Conservation (phyloP, 495 filamentous ascomycete genomes). For the Penicillium turbatum region DNA sequence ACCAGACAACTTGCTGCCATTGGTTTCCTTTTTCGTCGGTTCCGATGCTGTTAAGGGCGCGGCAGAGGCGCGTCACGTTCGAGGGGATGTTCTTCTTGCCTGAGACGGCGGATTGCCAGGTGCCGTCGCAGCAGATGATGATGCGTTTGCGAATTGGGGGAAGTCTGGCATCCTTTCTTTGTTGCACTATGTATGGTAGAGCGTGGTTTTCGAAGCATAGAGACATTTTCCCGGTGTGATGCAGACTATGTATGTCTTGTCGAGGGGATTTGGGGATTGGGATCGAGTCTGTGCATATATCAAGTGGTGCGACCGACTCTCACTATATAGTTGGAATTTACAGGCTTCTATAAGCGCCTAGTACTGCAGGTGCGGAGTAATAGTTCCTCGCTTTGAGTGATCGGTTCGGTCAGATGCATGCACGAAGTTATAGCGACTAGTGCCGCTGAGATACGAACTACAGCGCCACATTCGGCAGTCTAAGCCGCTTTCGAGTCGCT, state of each 20-base stretch:
- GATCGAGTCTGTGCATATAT: too few species aligned
- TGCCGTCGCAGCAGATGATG: slow-evolving; percentile 30
- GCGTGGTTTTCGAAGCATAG: not conserved
- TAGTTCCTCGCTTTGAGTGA: not conserved
- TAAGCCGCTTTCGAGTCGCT: not conserved
- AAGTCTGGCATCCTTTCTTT: not conserved
- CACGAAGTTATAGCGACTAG: not conserved
- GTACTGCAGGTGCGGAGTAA: too few species aligned
- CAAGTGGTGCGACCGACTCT: not conserved
- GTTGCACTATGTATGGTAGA: not conserved
- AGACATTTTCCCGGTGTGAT: not conserved
- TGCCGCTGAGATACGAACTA: not conserved
- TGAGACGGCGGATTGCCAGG: slow-evolving; percentile 24
- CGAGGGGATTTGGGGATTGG: not conserved
- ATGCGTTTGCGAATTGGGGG: slow-evolving; percentile 16
- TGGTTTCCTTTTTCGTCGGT: slow-evolving; percentile 13
- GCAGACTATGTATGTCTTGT: not conserved
- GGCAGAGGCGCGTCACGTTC: slow-evolving; percentile 25
- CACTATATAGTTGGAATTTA: not conserved
- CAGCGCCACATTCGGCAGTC: not conserved
- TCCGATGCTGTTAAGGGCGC: slow-evolving; percentile 19
- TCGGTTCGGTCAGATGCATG: not conserved
- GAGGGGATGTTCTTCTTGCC: slow-evolving; percentile 26
- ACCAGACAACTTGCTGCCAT: slow-evolving; percentile 31
- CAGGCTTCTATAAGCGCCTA: too few species aligned